Evolutionary conservation across 345 rosid species (phyloP).

Genomic region (Triadica sebifera): DNA sequence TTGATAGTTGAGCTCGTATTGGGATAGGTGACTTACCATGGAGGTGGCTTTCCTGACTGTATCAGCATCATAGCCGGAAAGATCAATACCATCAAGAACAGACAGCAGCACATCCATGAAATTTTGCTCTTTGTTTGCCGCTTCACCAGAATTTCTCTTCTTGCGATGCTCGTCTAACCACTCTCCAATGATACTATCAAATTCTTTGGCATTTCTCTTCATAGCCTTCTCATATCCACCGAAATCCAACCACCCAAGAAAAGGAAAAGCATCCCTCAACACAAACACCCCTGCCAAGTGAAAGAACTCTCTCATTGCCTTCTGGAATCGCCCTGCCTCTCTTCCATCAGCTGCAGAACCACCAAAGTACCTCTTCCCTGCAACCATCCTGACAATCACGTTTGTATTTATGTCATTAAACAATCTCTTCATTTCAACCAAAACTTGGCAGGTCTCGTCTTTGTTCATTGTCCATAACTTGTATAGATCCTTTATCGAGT

Average conservation of each 20-base stretch:
- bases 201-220: conserved; percentile 31
- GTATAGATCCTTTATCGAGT: conserved; percentile 23
- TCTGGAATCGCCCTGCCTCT: background rate
- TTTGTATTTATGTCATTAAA: conserved; percentile 9
- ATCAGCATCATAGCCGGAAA: conserved; percentile 29
- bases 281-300: background rate
- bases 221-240: conserved; percentile 31
- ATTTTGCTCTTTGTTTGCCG: conserved; percentile 6
- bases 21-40: conserved; percentile 19
- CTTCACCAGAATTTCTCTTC: background rate
- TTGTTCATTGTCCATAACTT: conserved; percentile 14
- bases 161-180: conserved; percentile 31
- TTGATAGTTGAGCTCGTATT: background rate
- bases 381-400: conserved; percentile 14
- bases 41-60: conserved; percentile 37
- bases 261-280: conserved; percentile 4
- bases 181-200: conserved; percentile 17
- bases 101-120: conserved; percentile 38
- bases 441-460: background rate
- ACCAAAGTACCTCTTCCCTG: conserved; percentile 16
- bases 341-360: background rate
- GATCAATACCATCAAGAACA: conserved; percentile 21
- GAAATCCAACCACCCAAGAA: conserved; percentile 16
- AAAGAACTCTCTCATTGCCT: conserved; percentile 15
- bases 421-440: background rate